Percentiles rank a stretch among this genome's conserved stretches.
phyloP scores from a whole-genome alignment of 1,139 yeast genomes.

The Taphrina flavorubra region DNA sequence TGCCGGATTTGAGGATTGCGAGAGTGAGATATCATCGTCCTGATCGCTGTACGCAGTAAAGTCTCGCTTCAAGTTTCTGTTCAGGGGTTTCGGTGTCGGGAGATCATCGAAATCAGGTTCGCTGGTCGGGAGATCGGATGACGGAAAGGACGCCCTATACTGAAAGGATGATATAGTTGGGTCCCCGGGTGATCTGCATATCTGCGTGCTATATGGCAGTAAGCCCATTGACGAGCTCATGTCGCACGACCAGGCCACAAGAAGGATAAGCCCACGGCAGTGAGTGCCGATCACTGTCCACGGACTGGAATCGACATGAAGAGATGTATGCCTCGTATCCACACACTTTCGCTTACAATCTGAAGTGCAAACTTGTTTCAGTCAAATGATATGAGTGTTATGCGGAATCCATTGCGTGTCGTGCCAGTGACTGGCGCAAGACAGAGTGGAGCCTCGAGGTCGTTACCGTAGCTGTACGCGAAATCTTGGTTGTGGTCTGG shows the following conservation, averaged over 20 bases:
- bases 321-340: too few relatives aligned
- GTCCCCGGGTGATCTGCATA: conserved; percentile 21
- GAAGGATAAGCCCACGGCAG: background rate
- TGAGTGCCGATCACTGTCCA: too few relatives aligned
- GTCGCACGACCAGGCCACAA: conserved; percentile 9
- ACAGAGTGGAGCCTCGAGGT: background rate
- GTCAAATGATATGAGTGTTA: too few relatives aligned
- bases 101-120: conserved; percentile 26
- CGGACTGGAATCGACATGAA: too few relatives aligned
- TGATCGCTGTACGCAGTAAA: conserved; percentile 34
- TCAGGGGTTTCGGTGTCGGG: conserved; percentile 25
- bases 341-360: too few relatives aligned
- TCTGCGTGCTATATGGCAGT: conserved; percentile 19
- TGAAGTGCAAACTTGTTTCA: too few relatives aligned
- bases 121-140: conserved; percentile 27
- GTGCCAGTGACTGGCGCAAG: background rate
- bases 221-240: conserved; percentile 20
- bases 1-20: conserved; percentile 29
- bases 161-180: conserved; percentile 6
- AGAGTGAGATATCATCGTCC: conserved; percentile 20
- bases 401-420: background rate
- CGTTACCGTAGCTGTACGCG: background rate
- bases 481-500: background rate
- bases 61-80: conserved; percentile 28
- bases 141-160: conserved; percentile 25